Conservation (phyloP, 345 rosid genomes). For the Barbarea vulgaris region DNA sequence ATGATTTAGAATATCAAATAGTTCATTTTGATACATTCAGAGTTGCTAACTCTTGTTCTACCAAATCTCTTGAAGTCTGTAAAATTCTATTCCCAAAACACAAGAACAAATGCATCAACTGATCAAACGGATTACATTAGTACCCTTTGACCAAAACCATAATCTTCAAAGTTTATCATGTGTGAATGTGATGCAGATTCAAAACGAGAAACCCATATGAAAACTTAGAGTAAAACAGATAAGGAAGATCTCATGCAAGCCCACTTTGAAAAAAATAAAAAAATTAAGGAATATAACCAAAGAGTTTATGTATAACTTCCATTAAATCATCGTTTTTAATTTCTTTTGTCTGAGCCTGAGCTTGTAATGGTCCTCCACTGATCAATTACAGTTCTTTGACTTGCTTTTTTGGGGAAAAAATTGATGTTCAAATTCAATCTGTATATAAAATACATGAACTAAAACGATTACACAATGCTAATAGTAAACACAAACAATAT, state of each 20-base stretch:
- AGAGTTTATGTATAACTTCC: background rate
- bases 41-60: background rate
- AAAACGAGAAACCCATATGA: background rate
- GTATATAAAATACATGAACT: conserved; percentile 23
- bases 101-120: background rate
- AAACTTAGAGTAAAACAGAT: conserved; percentile 27
- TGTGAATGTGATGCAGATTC: background rate
- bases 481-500: conserved; percentile 1
- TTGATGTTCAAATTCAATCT: conserved; percentile 4
- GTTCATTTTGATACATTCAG: background rate
- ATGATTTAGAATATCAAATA: background rate
- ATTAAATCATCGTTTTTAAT: background rate
- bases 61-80: background rate
- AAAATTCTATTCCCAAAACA: background rate
- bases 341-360: background rate
- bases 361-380: background rate
- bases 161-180: background rate
- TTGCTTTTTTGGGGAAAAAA: background rate
- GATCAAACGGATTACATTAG: background rate
- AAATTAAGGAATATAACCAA: background rate
- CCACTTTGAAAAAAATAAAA: background rate
- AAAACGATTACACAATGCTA: conserved; percentile 25
- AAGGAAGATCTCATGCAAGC: conserved; percentile 11
- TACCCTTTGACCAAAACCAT: background rate
- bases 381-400: background rate